Evolutionary conservation across 2,329 filamentous ascomycete genomes (phyloP), one percentile per base, ranked within the genome.

Genomic region (Pyrenochaeta sp.): DNA sequence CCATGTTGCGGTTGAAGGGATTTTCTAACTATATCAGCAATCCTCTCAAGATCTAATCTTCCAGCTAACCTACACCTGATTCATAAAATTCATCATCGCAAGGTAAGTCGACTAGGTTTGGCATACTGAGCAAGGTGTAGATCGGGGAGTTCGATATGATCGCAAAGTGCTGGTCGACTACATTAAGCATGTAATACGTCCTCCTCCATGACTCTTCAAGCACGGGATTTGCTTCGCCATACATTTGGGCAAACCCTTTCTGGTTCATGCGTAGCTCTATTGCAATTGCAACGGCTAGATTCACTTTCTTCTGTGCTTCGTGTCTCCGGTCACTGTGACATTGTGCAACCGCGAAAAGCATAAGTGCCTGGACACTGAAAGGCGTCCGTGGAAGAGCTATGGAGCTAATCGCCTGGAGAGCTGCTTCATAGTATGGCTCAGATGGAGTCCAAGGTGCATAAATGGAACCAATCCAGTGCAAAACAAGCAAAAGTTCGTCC

Each of bases 181-280:
- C 82, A 66, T 88, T 91, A 5, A 90, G 59, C 64, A 86, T 90
- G 90, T 92, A 96, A 90, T 91, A 97, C 0, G 92, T 97, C 47
- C 93, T 83, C 23, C 92, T 85, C 85, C 91, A 89, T 68, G 88
- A 92, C 75, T 97, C 93, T 70, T 93, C 90, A 2, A 93, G 72
- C 1, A 92, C 80, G 0, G 85, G 81, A 55, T 88, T 85, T 2
- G 85, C 85, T 36, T 83, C 80, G 9, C 89, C 87, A 67, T 91
- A 81, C 1, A 80, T 74, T 0, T 79, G 76, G 0, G 91, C 88
- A 72, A 88, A 96, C 0, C 82, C 81, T 45, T 83, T 80, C n/a
- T 84, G 84, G 68, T 96, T 88, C 77, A 97, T 85, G 0, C 88
- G 87, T n/a, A 97, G 82, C 51, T 91, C 85, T 15, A 96, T 76